Evolutionary conservation across 1,139 yeast genomes (phyloP).

Genomic region (Geotrichum restrictum): DNA sequence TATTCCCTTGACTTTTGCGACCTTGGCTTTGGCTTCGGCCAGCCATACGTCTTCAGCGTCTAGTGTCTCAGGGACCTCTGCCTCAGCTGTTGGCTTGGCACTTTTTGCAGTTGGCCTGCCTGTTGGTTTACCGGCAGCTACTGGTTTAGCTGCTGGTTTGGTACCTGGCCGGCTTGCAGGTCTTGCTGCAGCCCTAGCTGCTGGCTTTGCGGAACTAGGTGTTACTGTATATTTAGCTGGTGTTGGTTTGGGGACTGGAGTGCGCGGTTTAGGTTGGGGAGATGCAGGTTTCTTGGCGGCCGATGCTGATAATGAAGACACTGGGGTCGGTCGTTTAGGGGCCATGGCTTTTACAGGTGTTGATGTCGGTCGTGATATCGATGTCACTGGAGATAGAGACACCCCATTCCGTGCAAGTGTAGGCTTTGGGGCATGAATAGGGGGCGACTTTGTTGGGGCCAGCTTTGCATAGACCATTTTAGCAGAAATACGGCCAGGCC

Average conservation of each 20-base stretch:
- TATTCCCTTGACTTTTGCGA: conserved; percentile 19
- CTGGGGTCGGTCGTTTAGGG: neutral
- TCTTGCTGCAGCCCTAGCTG: neutral
- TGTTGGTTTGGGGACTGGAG: neutral
- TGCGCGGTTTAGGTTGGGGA: neutral
- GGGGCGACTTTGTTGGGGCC: neutral
- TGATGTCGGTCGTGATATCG: conserved; percentile 6
- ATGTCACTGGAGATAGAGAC: neutral
- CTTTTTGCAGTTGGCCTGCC: neutral
- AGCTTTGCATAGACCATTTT: neutral
- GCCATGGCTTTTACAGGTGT: neutral
- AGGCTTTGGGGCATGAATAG: conserved; percentile 11
- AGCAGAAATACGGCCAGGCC: neutral
- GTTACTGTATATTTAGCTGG: neutral
- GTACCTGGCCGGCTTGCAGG: neutral
- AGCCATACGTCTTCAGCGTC: conserved; percentile 31
- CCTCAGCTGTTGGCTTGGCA: neutral
- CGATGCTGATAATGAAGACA: neutral
- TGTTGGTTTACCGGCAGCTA: neutral
- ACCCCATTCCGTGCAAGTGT: neutral
- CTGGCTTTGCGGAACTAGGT: neutral
- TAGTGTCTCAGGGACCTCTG: conserved; percentile 18
- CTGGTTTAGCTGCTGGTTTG: conserved; percentile 3
- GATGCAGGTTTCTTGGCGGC: conserved; percentile 2
- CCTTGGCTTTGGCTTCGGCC: conserved; percentile 16